A percentile compares a stretch with the other conserved stretches of the same genome.
phyloP scores from a whole-genome alignment of 2,329 filamentous ascomycete species.

The Annulohypoxylon truncatum region DNA sequence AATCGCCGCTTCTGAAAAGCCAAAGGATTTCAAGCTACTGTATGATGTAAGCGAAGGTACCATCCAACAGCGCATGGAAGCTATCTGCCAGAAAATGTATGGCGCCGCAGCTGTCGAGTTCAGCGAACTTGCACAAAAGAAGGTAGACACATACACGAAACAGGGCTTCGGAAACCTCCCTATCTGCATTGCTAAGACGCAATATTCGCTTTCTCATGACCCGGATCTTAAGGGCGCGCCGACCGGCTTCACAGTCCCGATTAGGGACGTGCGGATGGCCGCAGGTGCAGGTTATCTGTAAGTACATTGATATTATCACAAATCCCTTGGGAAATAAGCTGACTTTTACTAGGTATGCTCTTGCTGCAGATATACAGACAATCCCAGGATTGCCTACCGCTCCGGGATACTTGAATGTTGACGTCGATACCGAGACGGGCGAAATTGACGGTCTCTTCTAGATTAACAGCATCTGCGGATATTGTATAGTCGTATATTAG shows the following conservation, averaged over 20 bases:
- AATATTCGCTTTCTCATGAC: conserved; percentile 96
- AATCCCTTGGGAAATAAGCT: not conserved
- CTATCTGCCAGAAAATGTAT: conserved; percentile 93
- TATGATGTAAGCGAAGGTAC: conserved; percentile 79
- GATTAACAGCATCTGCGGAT: not conserved
- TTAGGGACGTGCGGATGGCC: conserved; percentile 92
- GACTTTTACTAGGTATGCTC: conserved; percentile 73
- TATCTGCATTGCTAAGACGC: conserved; percentile 97
- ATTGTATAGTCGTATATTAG: conserved; percentile 3
- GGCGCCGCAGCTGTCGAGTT: conserved; percentile 91
- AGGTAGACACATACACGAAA: conserved; percentile 92
- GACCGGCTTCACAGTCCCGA: conserved; percentile 92
- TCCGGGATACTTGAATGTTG: conserved; percentile 94
- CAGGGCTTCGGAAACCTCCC: conserved; percentile 94
- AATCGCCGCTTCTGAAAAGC: conserved; percentile 82
- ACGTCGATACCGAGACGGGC: conserved; percentile 83
- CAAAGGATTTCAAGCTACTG: conserved; percentile 87
- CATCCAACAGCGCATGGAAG: conserved; percentile 89
- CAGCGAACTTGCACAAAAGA: conserved; percentile 92
- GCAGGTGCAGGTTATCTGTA: conserved; percentile 92
- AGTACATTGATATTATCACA: conserved; percentile 52
- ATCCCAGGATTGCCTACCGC: conserved; percentile 96
- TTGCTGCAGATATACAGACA: conserved; percentile 97
- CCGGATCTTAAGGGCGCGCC: conserved; percentile 94
- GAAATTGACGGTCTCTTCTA: conserved; percentile 93